Evolutionary conservation across 164 flowering plant genomes (phyloP).

Genomic region (Cinnamomum chago): DNA sequence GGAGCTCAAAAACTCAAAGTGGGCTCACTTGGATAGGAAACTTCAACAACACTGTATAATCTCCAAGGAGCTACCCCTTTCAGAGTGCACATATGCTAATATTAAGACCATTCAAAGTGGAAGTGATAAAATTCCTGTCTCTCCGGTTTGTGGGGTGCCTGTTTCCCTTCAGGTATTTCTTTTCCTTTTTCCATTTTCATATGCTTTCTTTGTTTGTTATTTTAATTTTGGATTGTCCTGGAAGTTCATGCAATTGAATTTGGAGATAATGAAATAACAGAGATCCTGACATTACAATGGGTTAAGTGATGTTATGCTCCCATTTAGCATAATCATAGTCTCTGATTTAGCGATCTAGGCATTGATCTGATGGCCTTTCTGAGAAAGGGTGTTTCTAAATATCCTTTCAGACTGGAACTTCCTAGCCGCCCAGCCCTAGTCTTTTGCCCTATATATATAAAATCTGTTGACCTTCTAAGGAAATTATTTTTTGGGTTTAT

Average conservation of each 20-base stretch:
- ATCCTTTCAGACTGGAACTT: not conserved
- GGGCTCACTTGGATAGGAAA: conserved; percentile 54
- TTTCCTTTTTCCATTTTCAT: not conserved
- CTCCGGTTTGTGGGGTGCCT: conserved; percentile 22
- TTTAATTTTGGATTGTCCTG: too few relatives aligned
- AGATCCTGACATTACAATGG: too few relatives aligned
- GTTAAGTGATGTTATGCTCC: too few relatives aligned
- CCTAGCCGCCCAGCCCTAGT: not conserved
- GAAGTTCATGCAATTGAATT: too few relatives aligned
- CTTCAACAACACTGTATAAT: conserved; percentile 44
- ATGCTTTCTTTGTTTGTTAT: not conserved
- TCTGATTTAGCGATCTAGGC: not conserved
- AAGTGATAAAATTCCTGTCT: conserved; percentile 14
- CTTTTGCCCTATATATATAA: not conserved
- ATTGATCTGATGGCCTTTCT: not conserved
- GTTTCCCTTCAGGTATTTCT: conserved; percentile 44
- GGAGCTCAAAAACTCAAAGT: conserved; percentile 42
- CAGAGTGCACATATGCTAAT: conserved; percentile 76
- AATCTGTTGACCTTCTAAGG: too few relatives aligned
- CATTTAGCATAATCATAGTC: not conserved
- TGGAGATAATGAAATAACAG: too few relatives aligned
- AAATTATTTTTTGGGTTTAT: too few relatives aligned
- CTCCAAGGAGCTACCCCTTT: conserved; percentile 50
- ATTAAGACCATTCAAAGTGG: conserved; percentile 49
- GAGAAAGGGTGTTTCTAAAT: not conserved